Conservation (phyloP, 2,329 filamentous ascomycete genomes). For the Tolypocladium tundrense region DNA sequence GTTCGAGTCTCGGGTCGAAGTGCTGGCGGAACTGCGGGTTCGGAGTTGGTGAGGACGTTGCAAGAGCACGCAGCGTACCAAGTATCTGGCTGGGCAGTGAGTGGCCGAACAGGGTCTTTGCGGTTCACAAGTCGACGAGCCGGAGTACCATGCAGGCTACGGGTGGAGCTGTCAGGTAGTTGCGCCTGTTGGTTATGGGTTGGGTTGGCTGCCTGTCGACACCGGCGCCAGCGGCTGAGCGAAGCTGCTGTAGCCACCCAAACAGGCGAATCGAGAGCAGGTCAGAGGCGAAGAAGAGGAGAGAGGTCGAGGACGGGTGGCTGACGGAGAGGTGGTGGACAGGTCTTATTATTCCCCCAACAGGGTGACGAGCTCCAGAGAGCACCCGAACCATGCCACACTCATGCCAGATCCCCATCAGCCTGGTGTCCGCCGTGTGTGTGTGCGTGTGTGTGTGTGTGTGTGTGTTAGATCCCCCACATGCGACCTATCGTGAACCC, state of each 20-base stretch:
- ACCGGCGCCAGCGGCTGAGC: slow-evolving; percentile 17
- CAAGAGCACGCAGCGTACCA: neutral
- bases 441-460: neutral
- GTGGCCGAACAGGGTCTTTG: slow-evolving; percentile 9
- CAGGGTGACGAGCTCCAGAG: neutral
- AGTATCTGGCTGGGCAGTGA: slow-evolving; percentile 4
- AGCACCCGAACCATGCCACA: neutral
- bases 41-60: neutral
- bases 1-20: neutral
- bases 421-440: neutral
- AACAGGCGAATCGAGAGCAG: slow-evolving; percentile 13
- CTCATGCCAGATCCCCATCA: slow-evolving; percentile 1
- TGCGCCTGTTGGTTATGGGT: slow-evolving; percentile 13
- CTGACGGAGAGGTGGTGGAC: slow-evolving; percentile 17
- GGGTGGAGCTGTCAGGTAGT: slow-evolving; percentile 15
- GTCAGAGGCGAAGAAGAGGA: slow-evolving; percentile 11
- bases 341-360: slow-evolving; percentile 17
- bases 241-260: slow-evolving; percentile 15
- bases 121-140: slow-evolving; percentile 7
- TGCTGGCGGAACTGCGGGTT: neutral
- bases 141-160: slow-evolving; percentile 8
- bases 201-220: slow-evolving; percentile 13
- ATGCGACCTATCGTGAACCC: neutral
- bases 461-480: slow-evolving; percentile 1
- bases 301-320: slow-evolving; percentile 11